A percentile compares a stretch with the other conserved stretches of the same genome.
phyloP scores from a whole-genome alignment of 495 filamentous ascomycete genomes.

The Penicillium crystallinum region DNA sequence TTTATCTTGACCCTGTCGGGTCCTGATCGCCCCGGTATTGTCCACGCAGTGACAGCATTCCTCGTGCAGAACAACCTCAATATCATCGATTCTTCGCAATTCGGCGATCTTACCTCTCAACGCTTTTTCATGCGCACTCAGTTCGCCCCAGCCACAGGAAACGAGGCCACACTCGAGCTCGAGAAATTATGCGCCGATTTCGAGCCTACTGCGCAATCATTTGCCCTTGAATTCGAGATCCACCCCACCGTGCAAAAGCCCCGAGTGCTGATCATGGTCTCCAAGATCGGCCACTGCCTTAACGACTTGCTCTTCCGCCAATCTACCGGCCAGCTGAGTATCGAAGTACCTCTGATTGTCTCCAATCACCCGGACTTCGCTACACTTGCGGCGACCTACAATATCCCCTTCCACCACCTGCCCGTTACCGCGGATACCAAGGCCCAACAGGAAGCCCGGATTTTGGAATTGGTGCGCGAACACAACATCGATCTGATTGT shows the following conservation, averaged over 20 bases:
- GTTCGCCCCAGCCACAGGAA: constrained; percentile 47
- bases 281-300: constrained; percentile 74
- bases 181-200: constrained; percentile 44
- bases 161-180: constrained; percentile 35
- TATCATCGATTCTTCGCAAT: constrained; percentile 71
- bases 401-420: constrained; percentile 67
- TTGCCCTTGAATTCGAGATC: constrained; percentile 60
- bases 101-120: constrained; percentile 58
- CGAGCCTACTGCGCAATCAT: constrained; percentile 47
- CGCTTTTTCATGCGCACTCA: constrained; percentile 78
- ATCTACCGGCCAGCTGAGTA: constrained; percentile 51
- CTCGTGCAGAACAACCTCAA: constrained; percentile 61
- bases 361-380: constrained; percentile 72
- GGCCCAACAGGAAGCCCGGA: constrained; percentile 56
- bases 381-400: constrained; percentile 60
- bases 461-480: constrained; percentile 59
- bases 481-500: constrained; percentile 67
- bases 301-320: constrained; percentile 75
- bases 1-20: constrained; percentile 72
- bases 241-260: constrained; percentile 56
- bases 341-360: constrained; percentile 62
- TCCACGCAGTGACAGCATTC: constrained; percentile 68
- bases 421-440: constrained; percentile 68
- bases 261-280: constrained; percentile 72
- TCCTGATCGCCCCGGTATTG: constrained; percentile 69